Evolutionary conservation across 306 rosid species (phyloP), one percentile per base, ranked within the genome.

Genomic region (Cucumis melo): DNA sequence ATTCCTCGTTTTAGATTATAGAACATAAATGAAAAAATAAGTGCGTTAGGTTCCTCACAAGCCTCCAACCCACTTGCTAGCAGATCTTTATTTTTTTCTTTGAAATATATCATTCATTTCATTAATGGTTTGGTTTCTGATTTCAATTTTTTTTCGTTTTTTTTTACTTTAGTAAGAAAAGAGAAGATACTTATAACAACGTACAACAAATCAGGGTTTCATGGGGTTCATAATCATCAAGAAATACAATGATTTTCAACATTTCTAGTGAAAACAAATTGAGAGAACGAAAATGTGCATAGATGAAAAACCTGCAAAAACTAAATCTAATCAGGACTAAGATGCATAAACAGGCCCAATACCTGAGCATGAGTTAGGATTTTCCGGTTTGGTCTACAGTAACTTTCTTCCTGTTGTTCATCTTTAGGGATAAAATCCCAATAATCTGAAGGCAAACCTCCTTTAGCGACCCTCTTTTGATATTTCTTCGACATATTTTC

Each of bases 341-440:
- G 48, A 24, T 42, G 10, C 75, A 70, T 44, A 21, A 44, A 42
- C 58, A 70, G 36, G 57, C 58, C 58, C 39, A 46, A 50, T 70
- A 70, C 99, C 99, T 94, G 99, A 17, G 64, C 81, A 55, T 90
- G 95, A 41, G 99, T 90, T 78, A 94, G 86, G 84, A 89, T 83
- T 78, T 89, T 92, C 84, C 82, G 86, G 77, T 86, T 85, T 57
- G 85, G 61, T 78, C 53, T 87, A 59, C 58, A 72, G 64, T 51
- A 60, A 48, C 68, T 86, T 79, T 88, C 97, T 34, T 92, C 97
- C 76, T 81, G 85, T 34, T 89, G 96, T 32, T 77, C 78, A 81
- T 88, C 97, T 72, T 60, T 72, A 34, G 93, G 92, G 66, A 94
- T 78, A 80, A 92, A 92, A 81, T 87, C 84, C 99, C 99, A 94